These are phyloP conservation scores for Monosporascus sp. DNA, from an alignment of 2,329 filamentous ascomycete species.

Conservation along the genomic window DNA sequence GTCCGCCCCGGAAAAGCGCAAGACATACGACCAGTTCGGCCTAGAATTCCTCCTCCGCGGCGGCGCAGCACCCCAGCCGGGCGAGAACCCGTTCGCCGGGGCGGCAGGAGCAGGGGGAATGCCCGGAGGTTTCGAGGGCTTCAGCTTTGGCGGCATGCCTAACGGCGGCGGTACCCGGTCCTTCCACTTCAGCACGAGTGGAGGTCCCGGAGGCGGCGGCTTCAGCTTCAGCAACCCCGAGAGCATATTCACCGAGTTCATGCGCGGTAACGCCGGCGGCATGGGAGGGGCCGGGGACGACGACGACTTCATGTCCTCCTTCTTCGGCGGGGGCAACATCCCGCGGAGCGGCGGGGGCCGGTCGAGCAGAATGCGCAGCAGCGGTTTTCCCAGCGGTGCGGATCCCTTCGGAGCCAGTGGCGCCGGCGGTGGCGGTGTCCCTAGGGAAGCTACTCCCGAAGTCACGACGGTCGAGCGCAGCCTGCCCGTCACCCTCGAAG, in stretches of 20 bases:
- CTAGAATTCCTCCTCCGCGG: constrained; percentile 88
- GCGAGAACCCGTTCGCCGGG: constrained; percentile 57
- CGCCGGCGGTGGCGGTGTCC: constrained; percentile 11
- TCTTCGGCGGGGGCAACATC: constrained; percentile 47
- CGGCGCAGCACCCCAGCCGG: constrained; percentile 62
- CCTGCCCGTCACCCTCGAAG: constrained; percentile 76
- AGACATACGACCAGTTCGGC: constrained; percentile 90
- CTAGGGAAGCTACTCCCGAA: constrained; percentile 63
- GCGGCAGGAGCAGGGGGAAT: constrained; percentile 45
- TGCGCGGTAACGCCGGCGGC: constrained; percentile 49
- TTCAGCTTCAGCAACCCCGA: constrained; percentile 82
- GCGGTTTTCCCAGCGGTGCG: constrained; percentile 28
- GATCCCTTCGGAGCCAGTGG: constrained; percentile 18
- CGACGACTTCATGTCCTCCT: constrained; percentile 49
- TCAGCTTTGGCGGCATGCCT: constrained; percentile 47
- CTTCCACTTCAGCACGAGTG: constrained; percentile 59
- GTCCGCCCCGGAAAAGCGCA: constrained; percentile 93
- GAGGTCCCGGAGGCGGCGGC: constrained; percentile 49
- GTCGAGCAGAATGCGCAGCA: constrained; percentile 34
- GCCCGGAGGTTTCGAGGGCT: constrained; percentile 49
- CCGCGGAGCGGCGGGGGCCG: constrained; percentile 28
- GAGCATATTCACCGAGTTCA: constrained; percentile 79
- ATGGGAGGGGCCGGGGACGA: constrained; percentile 35
- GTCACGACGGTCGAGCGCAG: constrained; percentile 86
- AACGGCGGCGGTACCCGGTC: constrained; percentile 45